Evolutionary conservation across 176 grass and related monocot genomes (phyloP).

Genomic region (Lolium perenne): DNA sequence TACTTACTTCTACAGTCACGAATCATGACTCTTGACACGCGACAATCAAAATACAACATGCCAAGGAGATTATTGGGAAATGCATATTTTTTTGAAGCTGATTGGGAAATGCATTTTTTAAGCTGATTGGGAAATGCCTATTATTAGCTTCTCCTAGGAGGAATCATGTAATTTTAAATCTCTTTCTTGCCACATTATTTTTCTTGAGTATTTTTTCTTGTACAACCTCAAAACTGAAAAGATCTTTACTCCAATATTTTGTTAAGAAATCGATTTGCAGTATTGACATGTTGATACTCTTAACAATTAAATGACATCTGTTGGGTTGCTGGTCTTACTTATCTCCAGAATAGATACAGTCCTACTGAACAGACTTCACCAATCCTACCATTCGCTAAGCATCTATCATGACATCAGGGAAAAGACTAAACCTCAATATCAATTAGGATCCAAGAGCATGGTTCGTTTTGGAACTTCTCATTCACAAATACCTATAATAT

Average conservation of each 20-base stretch:
- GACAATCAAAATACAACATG: too few species aligned
- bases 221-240: conserved; percentile 14
- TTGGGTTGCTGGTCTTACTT: background rate
- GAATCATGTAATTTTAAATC: background rate
- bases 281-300: background rate
- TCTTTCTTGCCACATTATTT: background rate
- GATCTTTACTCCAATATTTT: background rate
- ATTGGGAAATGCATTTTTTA: too few species aligned
- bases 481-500: background rate
- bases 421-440: conserved; percentile 23
- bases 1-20: background rate
- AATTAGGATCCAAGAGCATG: background rate
- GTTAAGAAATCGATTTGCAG: background rate
- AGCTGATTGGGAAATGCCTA: too few species aligned
- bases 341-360: background rate
- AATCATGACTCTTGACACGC: background rate
- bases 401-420: conserved; percentile 7
- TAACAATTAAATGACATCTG: background rate
- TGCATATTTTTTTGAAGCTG: background rate
- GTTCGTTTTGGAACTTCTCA: background rate
- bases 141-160: background rate
- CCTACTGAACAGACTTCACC: background rate
- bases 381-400: conserved; percentile 7
- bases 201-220: background rate
- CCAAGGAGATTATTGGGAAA: background rate